Evolutionary conservation across 192 early-diverging fungal genomes (phyloP), one percentile per base, ranked within the genome.

Genomic region (Kickxella alabastrina): DNA sequence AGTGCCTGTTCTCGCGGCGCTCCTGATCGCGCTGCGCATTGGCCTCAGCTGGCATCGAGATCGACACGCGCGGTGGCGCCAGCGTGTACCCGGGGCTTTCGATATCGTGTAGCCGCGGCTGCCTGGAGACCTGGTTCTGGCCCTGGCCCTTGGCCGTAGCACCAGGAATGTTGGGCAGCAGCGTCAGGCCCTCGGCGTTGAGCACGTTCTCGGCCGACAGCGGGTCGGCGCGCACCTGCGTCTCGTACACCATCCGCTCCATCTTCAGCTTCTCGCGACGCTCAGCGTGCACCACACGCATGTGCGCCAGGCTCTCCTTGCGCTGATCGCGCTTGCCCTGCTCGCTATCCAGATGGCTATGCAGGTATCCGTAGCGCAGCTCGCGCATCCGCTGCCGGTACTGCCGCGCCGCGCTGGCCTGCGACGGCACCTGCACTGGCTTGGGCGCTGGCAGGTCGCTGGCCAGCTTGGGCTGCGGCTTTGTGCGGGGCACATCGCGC

Each of bases 121-220:
- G n/a, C n/a, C n/a, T n/a, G n/a, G n/a, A n/a, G n/a, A n/a, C n/a
- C n/a, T n/a, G n/a, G n/a, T n/a, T n/a, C n/a, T 7, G 19, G 15
- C 24, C 28, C 8, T 14, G 12, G 25, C 32, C n/a, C n/a, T 19
- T 32, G n/a, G 28, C 28, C 0, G 28, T 22, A 7, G 12, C 34
- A 18, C 21, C 57, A 1, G 45, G 40, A 0, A 67, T n/a, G 38
- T 68, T 61, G 21, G 54, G 18, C 32, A 73, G 24, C 13, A 73
- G 31, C 0, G 75, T 78, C 35, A 39, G 51, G 24, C 75, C 75
- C 49, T 78, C 69, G 10, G 65, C 38, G 24, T 78, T 78, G 36
- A 78, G 45, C 23, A 78, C 68, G 44, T 78, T 78, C 23, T 63
- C 68, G 6, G 75, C 61, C 3, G 69, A 73, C n/a, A 73, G 40